Evolutionary conservation across 2,329 filamentous ascomycete species (phyloP), one percentile per base, ranked within the genome.

Genomic region (Fusarium chaquense): DNA sequence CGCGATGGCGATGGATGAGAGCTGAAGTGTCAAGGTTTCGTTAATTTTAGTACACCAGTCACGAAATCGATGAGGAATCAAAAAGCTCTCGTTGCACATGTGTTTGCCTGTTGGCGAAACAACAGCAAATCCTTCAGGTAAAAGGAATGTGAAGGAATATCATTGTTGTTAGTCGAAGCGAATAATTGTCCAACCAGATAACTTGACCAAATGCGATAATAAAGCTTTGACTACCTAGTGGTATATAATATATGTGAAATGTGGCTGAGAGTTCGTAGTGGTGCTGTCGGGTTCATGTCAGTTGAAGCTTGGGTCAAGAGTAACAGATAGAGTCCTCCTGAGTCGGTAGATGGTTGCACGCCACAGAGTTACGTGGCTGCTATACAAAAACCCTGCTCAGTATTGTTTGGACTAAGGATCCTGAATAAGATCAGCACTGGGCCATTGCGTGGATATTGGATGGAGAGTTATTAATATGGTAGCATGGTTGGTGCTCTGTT

Each of bases 171-270:
- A 36, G 44, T 32, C 30, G 15, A 32, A 28, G 50, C 32, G 15
- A 15, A 49, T 2, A 44, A 69, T 55, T n/a, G 32, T 35, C 22
- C 36, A 43, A 66, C 20, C 3, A 16, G 49, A 33, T 11, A 46
- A 7, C 41, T 30, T 46, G 32, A 26, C 35, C 49, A 13, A 52
- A 22, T 54, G 13, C 18, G 26, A 36, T 26, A 26, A 36, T 26
- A 26, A 58, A 36, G 15, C 18, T 57, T 36, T 13, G 6, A 46
- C 28, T 28, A 28, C 28, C 58, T 41, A 33, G 51, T 26, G 33
- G 36, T 33, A 16, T 16, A 6, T 49, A 69, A 73, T 73, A 38
- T 64, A 73, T 50, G 12, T 64, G 70, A 33, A 50, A 58, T 65
- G 62, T 62, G 60, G 64, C 58, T 59, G 54, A 58, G 58, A 62